These are phyloP conservation scores for Leccinellum rugosiceps DNA, from an alignment of 768 basidiomycete genomes.

Conservation along the genomic window DNA sequence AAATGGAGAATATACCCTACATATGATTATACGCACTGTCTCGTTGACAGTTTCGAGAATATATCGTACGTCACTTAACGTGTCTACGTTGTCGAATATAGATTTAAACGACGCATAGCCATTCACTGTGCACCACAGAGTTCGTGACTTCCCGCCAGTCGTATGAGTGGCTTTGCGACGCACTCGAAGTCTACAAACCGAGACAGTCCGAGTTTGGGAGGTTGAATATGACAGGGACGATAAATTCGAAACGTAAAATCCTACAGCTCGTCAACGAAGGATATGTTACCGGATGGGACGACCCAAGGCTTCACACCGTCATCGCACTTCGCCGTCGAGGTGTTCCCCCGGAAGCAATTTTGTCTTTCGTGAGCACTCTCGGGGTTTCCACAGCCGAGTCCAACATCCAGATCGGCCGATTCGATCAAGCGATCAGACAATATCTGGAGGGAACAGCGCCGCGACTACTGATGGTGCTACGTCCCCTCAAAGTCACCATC, in stretches of 20 bases:
- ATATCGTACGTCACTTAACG: conserved; percentile 73
- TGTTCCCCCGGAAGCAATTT: conserved; percentile 93
- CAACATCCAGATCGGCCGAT: conserved; percentile 83
- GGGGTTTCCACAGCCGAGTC: conserved; percentile 86
- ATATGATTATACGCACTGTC: conserved; percentile 98
- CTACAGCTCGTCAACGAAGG: conserved; percentile 79
- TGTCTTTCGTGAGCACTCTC: conserved; percentile 89
- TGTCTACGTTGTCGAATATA: background rate
- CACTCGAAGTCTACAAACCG: conserved; percentile 95
- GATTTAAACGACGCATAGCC: conserved; percentile 44
- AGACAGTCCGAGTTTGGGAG: conserved; percentile 96
- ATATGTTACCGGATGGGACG: conserved; percentile 92
- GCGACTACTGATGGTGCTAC: conserved; percentile 86
- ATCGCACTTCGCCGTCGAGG: conserved; percentile 94
- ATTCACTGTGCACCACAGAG: conserved; percentile 95
- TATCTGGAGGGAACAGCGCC: conserved; percentile 89
- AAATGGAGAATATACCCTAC: conserved; percentile 98
- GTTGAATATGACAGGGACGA: conserved; percentile 87
- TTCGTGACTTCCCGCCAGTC: conserved; percentile 95
- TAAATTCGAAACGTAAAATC: conserved; percentile 97
- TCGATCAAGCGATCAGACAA: conserved; percentile 85
- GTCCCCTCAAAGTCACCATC: conserved; percentile 86
- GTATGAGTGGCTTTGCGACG: conserved; percentile 99
- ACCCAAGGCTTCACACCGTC: conserved; percentile 94
- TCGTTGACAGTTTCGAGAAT: conserved; percentile 98